A percentile compares a stretch with the other conserved stretches of the same genome.
These are phyloP conservation scores for Penicillium steckii DNA, from an alignment of 495 filamentous ascomycete species.

Conservation along the genomic window DNA sequence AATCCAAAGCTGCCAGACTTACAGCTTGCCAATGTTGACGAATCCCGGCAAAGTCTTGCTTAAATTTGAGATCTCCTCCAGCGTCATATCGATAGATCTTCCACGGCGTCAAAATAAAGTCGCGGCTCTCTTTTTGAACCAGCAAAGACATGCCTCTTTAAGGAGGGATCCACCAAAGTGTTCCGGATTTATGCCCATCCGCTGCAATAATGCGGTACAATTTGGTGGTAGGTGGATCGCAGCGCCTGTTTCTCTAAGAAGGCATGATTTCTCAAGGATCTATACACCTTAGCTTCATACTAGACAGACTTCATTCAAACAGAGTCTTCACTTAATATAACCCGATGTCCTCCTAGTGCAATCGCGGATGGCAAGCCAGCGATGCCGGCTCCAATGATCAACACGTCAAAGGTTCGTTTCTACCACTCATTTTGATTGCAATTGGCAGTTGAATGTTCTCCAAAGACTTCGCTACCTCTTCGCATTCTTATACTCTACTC, in stretches of 20 bases:
- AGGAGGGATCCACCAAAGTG: slow-evolving; percentile 29
- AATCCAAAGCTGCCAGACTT: slow-evolving; percentile 5
- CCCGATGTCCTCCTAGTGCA: slow-evolving; percentile 29
- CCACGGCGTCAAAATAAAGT: not conserved
- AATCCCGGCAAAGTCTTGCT: slow-evolving; percentile 17
- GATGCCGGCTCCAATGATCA: slow-evolving; percentile 31
- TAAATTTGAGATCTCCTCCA: slow-evolving; percentile 16
- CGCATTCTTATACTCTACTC: too few relatives aligned
- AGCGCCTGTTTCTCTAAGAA: slow-evolving; percentile 56
- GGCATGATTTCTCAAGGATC: slow-evolving; percentile 51
- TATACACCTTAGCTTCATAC: too few relatives aligned
- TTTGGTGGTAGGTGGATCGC: slow-evolving; percentile 54
- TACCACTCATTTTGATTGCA: not conserved
- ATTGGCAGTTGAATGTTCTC: not conserved
- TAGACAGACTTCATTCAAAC: too few relatives aligned
- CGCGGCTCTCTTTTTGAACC: not conserved
- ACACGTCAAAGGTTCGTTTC: slow-evolving; percentile 16
- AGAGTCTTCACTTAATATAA: slow-evolving; percentile 21
- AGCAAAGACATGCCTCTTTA: slow-evolving; percentile 13
- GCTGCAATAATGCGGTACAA: slow-evolving; percentile 42
- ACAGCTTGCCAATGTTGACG: slow-evolving; percentile 26
- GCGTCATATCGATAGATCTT: slow-evolving; percentile 24
- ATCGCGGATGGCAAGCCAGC: slow-evolving; percentile 31
- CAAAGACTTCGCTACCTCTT: too few relatives aligned
- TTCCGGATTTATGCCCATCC: slow-evolving; percentile 45